Evolutionary conservation across 768 basidiomycete genomes (phyloP), one percentile per base, ranked within the genome.

Genomic region (Pisolithus marmoratus): DNA sequence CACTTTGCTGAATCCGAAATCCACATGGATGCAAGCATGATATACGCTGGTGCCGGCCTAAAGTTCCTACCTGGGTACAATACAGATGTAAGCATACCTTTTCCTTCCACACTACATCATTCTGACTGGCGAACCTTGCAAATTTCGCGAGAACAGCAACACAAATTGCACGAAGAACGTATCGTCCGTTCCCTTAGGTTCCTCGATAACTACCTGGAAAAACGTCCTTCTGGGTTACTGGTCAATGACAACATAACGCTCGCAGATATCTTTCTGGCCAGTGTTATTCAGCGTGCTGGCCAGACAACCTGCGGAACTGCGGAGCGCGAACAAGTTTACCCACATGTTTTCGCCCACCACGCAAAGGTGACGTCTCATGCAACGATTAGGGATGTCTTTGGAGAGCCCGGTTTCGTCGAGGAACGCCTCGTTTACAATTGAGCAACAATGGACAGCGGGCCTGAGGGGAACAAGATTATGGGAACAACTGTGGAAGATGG

Each of bases 1-100:
- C 62, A 59, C 46, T 63, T 56, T 42, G 51, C 50, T 5, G 61
- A 63, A 22, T 48, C 48, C 3, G 61, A 63, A 19, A 46, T 63
- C 36, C 36, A 51, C 2, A 11, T 0, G 0, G 43, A 51, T 2
- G 46, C 31, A 22, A 47, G 15, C 23, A 36, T 22, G 20, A 47
- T 36, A 41, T 41, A 41, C 19, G 40, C 40, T 14, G 31, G 46
- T 20, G 29, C 20, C 2, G 46, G 6, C 19, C 31, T 20, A n/a
- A 46, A 46, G n/a, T 19, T 29, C 14, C 26, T 46, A 4, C 45
- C 45, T 17, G 24, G 17, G n/a, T 46, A 29, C n/a, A 20, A n/a
- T 31, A 5, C 19, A 26, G 42, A 43, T 11, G 24, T 22, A 43
- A 15, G 20, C 3, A 20, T 11, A 15, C 34, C 14, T 15, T 12